Base-by-base conservation (phyloP, 2,329 filamentous ascomycete species). In the Cordyceps tenuipes region DNA sequence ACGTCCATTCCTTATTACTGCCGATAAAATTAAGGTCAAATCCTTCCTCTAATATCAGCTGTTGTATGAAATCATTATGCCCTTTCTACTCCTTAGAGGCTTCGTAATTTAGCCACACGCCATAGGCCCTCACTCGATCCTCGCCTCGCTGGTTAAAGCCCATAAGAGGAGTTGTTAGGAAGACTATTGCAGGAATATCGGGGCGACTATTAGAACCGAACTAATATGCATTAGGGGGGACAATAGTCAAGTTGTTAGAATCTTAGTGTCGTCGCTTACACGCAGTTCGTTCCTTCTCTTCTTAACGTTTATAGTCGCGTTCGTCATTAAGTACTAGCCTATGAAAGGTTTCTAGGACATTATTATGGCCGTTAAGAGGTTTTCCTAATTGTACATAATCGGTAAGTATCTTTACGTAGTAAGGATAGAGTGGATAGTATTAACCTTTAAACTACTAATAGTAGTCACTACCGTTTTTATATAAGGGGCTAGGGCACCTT, bases 401-500 rank as follows among this genome's bases (percentile, higher is more conserved):
- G 51, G 62, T 55, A 17, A 64, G 61, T 50, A 64, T 64, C 55
- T 52, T 64, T 21, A 64, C 51, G 34, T 64, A 51, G 46, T 64
- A 54, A 31, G 50, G 62, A 55, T 85, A 70, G 85, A 85, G 60
- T 36, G 41, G 60, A 15, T 51, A 58, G 57, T 62, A 57, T 55
- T 57, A 19, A 1, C 60, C 53, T 41, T 62, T 19, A 9, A 60
- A 29, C 39, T 51, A 41, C 62, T 48, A 63, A 48, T 48, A 63
- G 54, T 63, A 49, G 44, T 62, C 57, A n/a, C 54, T 57, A 36
- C 60, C 57, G 39, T 58, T 60, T 60, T 34, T 62, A 58, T 49
- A 63, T 29, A 46, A 46, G n/a, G 29, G 53, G 31, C 50, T 23
- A 34, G 57, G 60, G 36, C 52, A 63, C 26, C 57, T 58, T 44